These are phyloP conservation scores for Blastobotrys robertii DNA, from an alignment of 805 yeast species.

Conservation along the genomic window DNA sequence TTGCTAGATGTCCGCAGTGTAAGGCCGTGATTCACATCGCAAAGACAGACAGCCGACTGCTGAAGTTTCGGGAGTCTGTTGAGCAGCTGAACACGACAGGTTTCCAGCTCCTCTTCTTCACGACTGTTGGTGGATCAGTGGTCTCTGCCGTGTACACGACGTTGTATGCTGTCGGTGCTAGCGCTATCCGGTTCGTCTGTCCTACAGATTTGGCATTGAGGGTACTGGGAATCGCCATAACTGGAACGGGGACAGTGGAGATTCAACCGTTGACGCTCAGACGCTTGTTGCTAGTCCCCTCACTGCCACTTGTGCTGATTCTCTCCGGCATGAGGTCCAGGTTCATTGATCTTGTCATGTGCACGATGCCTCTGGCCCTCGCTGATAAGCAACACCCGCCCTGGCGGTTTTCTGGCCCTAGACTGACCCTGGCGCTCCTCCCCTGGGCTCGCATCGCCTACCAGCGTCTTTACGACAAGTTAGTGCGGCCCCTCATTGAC, in stretches of 20 bases:
- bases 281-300: conserved; percentile 17
- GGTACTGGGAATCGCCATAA: conserved; percentile 17
- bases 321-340: conserved; percentile 13
- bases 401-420: conserved; percentile 17
- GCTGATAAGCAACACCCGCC: conserved; percentile 11
- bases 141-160: conserved; percentile 15
- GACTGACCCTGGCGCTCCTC: conserved; percentile 13
- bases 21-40: conserved; percentile 17
- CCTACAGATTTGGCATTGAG: conserved; percentile 19
- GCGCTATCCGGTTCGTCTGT: conserved; percentile 20
- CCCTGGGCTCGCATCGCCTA: conserved; percentile 14
- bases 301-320: conserved; percentile 18
- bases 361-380: conserved; percentile 15
- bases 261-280: conserved; percentile 11
- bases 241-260: conserved; percentile 6
- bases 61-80: conserved; percentile 12
- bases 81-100: conserved; percentile 12
- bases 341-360: conserved; percentile 8
- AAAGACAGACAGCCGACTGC: conserved; percentile 9
- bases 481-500: conserved; percentile 16
- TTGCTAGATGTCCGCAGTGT: conserved; percentile 27
- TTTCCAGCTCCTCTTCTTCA: conserved; percentile 10
- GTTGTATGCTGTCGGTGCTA: conserved; percentile 23
- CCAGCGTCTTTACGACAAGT: conserved; percentile 8
- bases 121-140: conserved; percentile 12